Conservation (phyloP, 129 eudicot species). For the Saussurea involucrata region DNA sequence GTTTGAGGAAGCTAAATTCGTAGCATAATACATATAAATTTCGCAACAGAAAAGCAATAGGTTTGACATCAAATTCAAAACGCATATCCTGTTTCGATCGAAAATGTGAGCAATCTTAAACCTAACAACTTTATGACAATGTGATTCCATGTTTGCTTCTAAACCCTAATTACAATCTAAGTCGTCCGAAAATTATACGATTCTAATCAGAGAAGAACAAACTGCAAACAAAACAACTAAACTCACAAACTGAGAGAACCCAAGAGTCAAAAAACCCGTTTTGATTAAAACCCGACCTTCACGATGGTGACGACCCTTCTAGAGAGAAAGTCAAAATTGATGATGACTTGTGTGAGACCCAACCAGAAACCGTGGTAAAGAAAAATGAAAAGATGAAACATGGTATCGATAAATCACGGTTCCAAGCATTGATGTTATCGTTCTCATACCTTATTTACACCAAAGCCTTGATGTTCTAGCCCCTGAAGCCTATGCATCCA, state of each 20-base stretch:
- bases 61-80: neutral
- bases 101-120: neutral
- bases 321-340: slow-evolving; percentile 13
- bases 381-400: too few relatives aligned
- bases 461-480: too few relatives aligned
- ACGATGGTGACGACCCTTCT: neutral
- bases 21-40: slow-evolving; percentile 4
- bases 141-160: neutral
- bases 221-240: neutral
- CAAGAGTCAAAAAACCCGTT: neutral
- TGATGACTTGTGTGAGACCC: slow-evolving; percentile 9
- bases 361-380: too few relatives aligned
- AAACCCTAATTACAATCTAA: slow-evolving; percentile 1
- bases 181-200: too few relatives aligned
- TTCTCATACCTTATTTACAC: too few relatives aligned
- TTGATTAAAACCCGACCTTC: slow-evolving; percentile 16
- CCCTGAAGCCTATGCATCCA: too few relatives aligned
- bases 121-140: slow-evolving; percentile 7
- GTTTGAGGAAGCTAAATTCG: neutral
- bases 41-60: neutral
- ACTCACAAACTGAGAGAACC: neutral
- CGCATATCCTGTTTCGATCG: neutral
- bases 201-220: too few relatives aligned
- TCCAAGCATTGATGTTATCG: too few relatives aligned
- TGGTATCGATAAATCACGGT: too few relatives aligned